Percentiles rank a stretch among this genome's conserved stretches.
Evolutionary conservation across 1,284 basidiomycete species (phyloP).

Genomic region (Apiotrichum sp.): DNA sequence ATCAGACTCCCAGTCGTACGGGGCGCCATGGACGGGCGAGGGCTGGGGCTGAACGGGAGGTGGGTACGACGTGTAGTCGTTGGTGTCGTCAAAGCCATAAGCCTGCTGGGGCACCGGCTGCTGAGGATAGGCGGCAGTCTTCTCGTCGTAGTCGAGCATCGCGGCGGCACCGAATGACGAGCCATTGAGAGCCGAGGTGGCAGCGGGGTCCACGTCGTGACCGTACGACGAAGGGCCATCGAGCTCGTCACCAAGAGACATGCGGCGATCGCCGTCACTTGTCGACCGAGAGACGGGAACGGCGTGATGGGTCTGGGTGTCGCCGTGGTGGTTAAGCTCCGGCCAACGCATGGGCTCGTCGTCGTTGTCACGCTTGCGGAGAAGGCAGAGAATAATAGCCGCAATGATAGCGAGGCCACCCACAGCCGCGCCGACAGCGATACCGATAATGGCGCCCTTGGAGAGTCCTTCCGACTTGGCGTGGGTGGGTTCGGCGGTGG

Average conservation of each 20-base stretch:
- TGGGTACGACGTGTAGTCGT: conserved; percentile 33
- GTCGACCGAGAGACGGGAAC: conserved; percentile 38
- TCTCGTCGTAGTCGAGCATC: conserved; percentile 27
- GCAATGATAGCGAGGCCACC: conserved; percentile 34
- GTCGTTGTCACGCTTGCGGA: conserved; percentile 34
- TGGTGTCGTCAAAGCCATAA: conserved; percentile 17
- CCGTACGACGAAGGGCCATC: conserved; percentile 12
- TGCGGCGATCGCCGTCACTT: conserved; percentile 27
- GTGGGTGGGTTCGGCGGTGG: neutral
- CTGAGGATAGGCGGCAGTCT: conserved; percentile 7
- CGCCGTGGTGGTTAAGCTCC: conserved; percentile 46
- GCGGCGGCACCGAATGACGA: conserved; percentile 27
- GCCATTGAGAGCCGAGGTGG: conserved; percentile 24
- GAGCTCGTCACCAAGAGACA: conserved; percentile 47
- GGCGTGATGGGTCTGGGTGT: conserved; percentile 41
- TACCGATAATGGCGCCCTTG: conserved; percentile 43
- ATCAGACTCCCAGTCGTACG: conserved; percentile 16
- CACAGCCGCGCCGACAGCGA: conserved; percentile 37
- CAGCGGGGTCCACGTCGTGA: conserved; percentile 2
- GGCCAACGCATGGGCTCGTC: conserved; percentile 48
- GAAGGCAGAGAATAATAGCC: conserved; percentile 31
- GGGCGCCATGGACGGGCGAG: conserved; percentile 12
- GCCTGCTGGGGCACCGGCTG: neutral
- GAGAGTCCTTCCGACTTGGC: conserved; percentile 19
- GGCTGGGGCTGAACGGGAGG: conserved; percentile 26